Conservation (phyloP, 352 stramenopile genomes). For the Detonula confervacea region DNA sequence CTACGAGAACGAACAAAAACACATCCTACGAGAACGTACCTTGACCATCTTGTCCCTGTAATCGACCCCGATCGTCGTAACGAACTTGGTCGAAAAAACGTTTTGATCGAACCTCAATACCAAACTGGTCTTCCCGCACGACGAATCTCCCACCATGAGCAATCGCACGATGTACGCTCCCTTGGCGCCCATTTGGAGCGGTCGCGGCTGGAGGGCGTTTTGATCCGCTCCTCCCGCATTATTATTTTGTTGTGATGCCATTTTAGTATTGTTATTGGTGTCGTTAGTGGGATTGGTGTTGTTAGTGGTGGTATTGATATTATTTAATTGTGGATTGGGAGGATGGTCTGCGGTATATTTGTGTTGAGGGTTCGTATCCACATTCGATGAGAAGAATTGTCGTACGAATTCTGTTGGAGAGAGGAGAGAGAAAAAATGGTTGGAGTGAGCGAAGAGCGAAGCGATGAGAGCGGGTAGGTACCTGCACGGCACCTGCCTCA, state of each 20-base stretch:
- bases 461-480: too few species aligned
- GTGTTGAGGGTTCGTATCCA: too few species aligned
- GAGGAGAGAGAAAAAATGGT: too few species aligned
- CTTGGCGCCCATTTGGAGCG: conserved; percentile 85
- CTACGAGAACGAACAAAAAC: not conserved
- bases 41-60: conserved; percentile 89
- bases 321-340: too few species aligned
- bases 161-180: conserved; percentile 84
- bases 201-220: conserved; percentile 42
- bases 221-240: not conserved
- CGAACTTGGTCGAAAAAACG: conserved; percentile 89
- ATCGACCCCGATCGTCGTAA: conserved; percentile 89
- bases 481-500: too few species aligned
- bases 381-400: too few species aligned
- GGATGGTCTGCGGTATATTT: too few species aligned
- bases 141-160: conserved; percentile 86
- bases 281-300: not conserved
- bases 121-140: conserved; percentile 87
- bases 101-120: conserved; percentile 87
- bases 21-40: conserved; percentile 48
- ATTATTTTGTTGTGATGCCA: not conserved
- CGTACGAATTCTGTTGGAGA: too few species aligned
- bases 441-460: too few species aligned
- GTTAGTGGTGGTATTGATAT: too few species aligned
- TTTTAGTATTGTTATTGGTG: conserved; percentile 9